Conservation (phyloP, 2,329 filamentous ascomycete genomes). For the Trichoderma semiorbis region DNA sequence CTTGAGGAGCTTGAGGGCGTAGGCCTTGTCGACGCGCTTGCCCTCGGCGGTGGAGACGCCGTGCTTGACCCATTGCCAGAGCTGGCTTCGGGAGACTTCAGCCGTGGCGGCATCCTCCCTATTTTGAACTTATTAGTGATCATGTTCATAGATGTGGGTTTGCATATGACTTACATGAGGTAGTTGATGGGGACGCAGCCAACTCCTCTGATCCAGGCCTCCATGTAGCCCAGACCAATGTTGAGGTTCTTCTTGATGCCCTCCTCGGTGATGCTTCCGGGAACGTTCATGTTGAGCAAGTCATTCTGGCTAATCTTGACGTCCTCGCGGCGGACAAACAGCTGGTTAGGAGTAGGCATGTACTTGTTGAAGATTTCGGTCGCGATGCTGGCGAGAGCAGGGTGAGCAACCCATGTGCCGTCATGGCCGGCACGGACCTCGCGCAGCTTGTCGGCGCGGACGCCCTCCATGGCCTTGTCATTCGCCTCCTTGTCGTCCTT, state of each 20-base stretch:
- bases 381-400: conserved; percentile 82
- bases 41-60: conserved; percentile 75
- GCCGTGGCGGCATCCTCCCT: conserved; percentile 94
- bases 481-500: conserved; percentile 91
- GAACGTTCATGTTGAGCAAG: conserved; percentile 96
- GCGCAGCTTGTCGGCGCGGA: conserved; percentile 92
- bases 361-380: conserved; percentile 93
- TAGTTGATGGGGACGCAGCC: conserved; percentile 98
- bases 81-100: conserved; percentile 88
- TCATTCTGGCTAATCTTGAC: conserved; percentile 83
- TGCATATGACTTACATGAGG: conserved; percentile 63
- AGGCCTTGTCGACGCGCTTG: conserved; percentile 89
- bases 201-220: conserved; percentile 92
- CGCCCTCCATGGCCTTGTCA: conserved; percentile 88
- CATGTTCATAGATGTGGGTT: neutral
- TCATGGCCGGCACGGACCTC: conserved; percentile 95
- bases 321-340: conserved; percentile 86
- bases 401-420: conserved; percentile 95
- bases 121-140: conserved; percentile 19
- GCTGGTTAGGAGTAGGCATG: conserved; percentile 98
- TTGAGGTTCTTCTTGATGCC: conserved; percentile 97
- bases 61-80: conserved; percentile 91
- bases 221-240: conserved; percentile 97
- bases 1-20: conserved; percentile 79
- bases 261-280: conserved; percentile 84